Evolutionary conservation across 1,284 basidiomycete genomes (phyloP), one percentile per base, ranked within the genome.

Genomic region (Ganoderma multipileum): DNA sequence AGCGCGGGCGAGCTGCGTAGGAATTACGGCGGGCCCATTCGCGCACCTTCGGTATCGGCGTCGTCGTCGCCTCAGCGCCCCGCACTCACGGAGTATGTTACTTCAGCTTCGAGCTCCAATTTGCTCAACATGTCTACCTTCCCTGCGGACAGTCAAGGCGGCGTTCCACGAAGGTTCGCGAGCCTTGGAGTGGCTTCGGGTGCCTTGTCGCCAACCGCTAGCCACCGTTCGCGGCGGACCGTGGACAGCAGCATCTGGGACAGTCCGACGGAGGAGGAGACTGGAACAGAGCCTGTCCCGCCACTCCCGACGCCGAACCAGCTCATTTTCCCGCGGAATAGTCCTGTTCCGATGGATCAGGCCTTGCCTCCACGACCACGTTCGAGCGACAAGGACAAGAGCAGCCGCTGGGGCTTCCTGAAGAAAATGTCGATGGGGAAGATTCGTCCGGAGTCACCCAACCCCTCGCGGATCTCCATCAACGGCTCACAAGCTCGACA

Each of bases 371-470:
- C 69, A 11, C 69, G 71, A 63, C 72, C 68, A 73, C 78, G 66
- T 72, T 75, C 67, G 77, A 81, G 70, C 42, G 83, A 83, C 55
- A 87, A 86, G 73, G 86, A 89, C 70, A 91, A 91, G 78, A 82
- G 82, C 57, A 89, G 89, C 67, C 89, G 93, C 68, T 97, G 95
- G 95, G 95, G 96, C 3, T 97, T 98, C 83, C 83, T 98, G 70
- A 95, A 96, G 82, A 98, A 98, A 83, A 96, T 98, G 93, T 96
- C 95, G 12, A 96, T 96, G 93, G 92, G 94, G 28, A 93, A 93
- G 80, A 91, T 94, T 81, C 88, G 87, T 76, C 72, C 81, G n/a
- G 90, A 92, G 63, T 78, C 83, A 0, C 71, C 73, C 1, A 69
- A 81, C 14, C n/a, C 28, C 12, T 79, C 82, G 2, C 78, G 81